These are phyloP conservation scores for Boletellus sp. DNA, from an alignment of 768 basidiomycete species.

Conservation along the genomic window DNA sequence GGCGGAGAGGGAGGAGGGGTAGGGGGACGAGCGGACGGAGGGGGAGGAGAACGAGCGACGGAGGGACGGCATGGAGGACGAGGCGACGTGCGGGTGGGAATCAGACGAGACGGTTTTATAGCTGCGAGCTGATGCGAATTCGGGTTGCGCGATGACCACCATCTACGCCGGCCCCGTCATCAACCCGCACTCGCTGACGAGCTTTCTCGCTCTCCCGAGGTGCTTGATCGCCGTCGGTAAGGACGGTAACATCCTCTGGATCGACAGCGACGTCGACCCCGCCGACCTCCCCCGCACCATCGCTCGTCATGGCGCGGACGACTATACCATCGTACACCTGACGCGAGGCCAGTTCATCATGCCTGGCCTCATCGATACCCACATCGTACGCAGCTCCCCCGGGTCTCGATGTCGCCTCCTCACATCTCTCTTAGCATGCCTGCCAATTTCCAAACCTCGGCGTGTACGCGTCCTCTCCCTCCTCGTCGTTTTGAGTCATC, in stretches of 20 bases:
- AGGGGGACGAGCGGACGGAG: slow-evolving; percentile 66
- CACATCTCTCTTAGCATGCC: slow-evolving; percentile 25
- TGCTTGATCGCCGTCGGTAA: slow-evolving; percentile 52
- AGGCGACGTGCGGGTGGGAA: slow-evolving; percentile 31
- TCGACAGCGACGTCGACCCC: slow-evolving; percentile 54
- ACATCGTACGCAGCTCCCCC: slow-evolving; percentile 56
- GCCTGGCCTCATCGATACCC: slow-evolving; percentile 90
- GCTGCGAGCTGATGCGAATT: slow-evolving; percentile 21
- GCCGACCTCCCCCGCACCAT: slow-evolving; percentile 48
- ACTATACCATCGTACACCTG: slow-evolving; percentile 35
- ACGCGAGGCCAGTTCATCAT: slow-evolving; percentile 64
- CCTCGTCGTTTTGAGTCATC: neutral
- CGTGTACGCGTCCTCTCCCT: slow-evolving; percentile 19
- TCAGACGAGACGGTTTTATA: slow-evolving; percentile 42
- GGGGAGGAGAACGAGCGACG: slow-evolving; percentile 74
- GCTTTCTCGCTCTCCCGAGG: slow-evolving; percentile 45
- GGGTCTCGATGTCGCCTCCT: neutral
- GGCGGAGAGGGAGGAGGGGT: slow-evolving; percentile 44
- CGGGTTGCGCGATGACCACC: slow-evolving; percentile 21
- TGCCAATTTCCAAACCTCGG: slow-evolving; percentile 45
- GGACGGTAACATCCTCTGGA: slow-evolving; percentile 65
- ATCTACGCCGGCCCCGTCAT: slow-evolving; percentile 58
- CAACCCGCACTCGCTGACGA: slow-evolving; percentile 44
- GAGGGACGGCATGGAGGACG: slow-evolving; percentile 62
- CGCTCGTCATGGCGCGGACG: slow-evolving; percentile 44